phyloP scores from a whole-genome alignment of 2,329 filamentous ascomycete species.

The Sporothrix brasiliensis region DNA sequence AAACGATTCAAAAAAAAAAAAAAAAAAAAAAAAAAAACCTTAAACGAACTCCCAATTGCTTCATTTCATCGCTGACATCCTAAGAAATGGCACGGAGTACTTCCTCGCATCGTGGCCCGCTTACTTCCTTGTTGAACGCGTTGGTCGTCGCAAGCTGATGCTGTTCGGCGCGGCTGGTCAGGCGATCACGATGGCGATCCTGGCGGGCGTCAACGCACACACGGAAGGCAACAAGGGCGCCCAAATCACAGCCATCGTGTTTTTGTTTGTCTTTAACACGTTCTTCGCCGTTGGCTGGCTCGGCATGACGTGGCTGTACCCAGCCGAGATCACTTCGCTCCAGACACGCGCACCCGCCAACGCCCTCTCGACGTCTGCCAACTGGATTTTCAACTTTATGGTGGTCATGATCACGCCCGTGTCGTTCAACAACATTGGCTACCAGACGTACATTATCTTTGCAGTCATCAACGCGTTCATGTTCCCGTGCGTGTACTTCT shows the following conservation, averaged over 20 bases:
- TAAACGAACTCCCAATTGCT: background rate
- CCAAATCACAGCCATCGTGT: conserved; percentile 39
- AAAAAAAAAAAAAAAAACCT: background rate
- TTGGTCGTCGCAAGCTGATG: conserved; percentile 38
- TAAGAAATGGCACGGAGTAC: conserved; percentile 36
- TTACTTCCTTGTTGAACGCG: conserved; percentile 36
- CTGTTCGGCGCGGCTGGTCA: conserved; percentile 59
- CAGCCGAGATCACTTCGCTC: conserved; percentile 59
- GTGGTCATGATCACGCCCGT: conserved; percentile 66
- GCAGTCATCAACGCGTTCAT: conserved; percentile 57
- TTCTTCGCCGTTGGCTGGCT: conserved; percentile 58
- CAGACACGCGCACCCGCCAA: conserved; percentile 60
- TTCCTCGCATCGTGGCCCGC: conserved; percentile 34
- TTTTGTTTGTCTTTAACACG: conserved; percentile 57
- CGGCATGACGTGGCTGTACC: conserved; percentile 61
- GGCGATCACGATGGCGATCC: conserved; percentile 58
- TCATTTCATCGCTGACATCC: background rate
- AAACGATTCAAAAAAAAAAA: background rate
- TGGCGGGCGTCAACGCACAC: conserved; percentile 46
- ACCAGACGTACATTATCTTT: conserved; percentile 60
- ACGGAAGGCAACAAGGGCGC: conserved; percentile 43
- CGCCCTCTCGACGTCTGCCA: conserved; percentile 54
- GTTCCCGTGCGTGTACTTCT: conserved; percentile 55
- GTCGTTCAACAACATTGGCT: conserved; percentile 56
- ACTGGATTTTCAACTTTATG: conserved; percentile 50